A percentile compares a stretch with the other conserved stretches of the same genome.
Conservation (phyloP, 2,329 filamentous ascomycete species). For the Apiospora kogelbergensis region DNA sequence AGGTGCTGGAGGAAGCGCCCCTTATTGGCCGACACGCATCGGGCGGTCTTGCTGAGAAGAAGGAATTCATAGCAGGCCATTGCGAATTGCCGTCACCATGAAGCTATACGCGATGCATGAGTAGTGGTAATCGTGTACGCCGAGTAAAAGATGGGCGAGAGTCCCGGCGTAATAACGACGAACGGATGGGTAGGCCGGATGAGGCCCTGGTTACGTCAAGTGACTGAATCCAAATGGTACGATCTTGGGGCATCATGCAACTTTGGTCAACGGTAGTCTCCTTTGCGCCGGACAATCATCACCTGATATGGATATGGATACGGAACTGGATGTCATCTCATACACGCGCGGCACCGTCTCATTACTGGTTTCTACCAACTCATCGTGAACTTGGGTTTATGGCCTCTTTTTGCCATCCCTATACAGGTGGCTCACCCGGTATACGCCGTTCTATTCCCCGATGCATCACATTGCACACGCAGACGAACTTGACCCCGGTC, state of each 20-base stretch:
- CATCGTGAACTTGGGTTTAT: not conserved
- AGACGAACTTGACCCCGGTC: not conserved
- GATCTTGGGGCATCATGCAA: slow-evolving; percentile 5
- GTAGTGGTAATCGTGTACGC: not conserved
- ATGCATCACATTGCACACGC: not conserved
- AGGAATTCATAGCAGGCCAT: not conserved
- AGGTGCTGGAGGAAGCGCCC: not conserved
- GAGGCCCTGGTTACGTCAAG: not conserved
- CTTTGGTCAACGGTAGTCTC: not conserved
- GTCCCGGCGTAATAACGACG: not conserved
- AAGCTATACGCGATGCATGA: not conserved
- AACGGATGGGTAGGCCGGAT: not conserved
- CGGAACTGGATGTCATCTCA: not conserved
- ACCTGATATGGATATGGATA: not conserved
- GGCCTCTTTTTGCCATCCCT: not conserved
- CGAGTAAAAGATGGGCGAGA: not conserved
- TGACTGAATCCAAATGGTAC: not conserved
- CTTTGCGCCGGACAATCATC: not conserved
- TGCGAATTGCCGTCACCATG: not conserved
- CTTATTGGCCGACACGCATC: not conserved
- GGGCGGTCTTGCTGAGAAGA: slow-evolving; percentile 2
- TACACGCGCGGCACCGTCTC: not conserved
- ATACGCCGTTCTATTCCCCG: not conserved
- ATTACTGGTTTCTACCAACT: slow-evolving; percentile 5
- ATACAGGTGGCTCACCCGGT: not conserved